Percentiles rank a stretch among this genome's conserved stretches.
phyloP scores from a whole-genome alignment of 2,329 filamentous ascomycete genomes.

The Chrysoporthe puriensis region DNA sequence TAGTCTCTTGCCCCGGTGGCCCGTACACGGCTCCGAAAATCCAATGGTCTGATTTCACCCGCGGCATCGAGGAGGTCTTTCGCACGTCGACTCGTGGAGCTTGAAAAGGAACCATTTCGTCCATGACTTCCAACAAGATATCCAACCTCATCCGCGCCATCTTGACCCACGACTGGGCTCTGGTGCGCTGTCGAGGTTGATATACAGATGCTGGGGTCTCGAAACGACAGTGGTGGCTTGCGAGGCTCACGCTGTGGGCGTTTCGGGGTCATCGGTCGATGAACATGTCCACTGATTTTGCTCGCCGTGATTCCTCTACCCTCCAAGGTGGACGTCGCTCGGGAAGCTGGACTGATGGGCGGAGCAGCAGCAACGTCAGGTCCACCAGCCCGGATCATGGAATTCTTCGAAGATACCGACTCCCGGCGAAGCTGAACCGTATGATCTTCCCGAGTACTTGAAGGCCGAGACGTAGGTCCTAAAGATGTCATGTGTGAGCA shows the following conservation, averaged over 20 bases:
- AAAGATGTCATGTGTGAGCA: conserved; percentile 3
- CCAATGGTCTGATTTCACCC: conserved; percentile 51
- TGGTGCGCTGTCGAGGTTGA: conserved; percentile 21
- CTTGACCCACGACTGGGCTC: background rate
- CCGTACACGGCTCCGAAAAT: conserved; percentile 53
- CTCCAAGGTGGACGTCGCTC: conserved; percentile 27
- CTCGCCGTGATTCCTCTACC: conserved; percentile 43
- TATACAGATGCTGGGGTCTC: conserved; percentile 23
- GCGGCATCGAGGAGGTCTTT: conserved; percentile 60
- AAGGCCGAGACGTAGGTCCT: background rate
- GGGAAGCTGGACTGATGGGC: background rate
- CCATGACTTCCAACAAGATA: conserved; percentile 10
- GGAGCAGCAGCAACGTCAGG: conserved; percentile 34
- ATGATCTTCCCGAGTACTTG: conserved; percentile 33
- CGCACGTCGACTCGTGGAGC: conserved; percentile 7
- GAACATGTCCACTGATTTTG: conserved; percentile 9
- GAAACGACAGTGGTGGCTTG: conserved; percentile 29
- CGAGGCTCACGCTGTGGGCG: conserved; percentile 21
- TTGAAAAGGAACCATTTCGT: conserved; percentile 23
- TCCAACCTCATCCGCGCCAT: background rate
- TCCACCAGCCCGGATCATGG: conserved; percentile 27
- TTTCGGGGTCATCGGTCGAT: conserved; percentile 13
- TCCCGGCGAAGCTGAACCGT: background rate
- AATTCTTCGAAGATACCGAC: conserved; percentile 25
- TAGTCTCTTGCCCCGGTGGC: conserved; percentile 58